Conservation (phyloP, 2,329 filamentous ascomycete genomes). For the Drechslera avenae region DNA sequence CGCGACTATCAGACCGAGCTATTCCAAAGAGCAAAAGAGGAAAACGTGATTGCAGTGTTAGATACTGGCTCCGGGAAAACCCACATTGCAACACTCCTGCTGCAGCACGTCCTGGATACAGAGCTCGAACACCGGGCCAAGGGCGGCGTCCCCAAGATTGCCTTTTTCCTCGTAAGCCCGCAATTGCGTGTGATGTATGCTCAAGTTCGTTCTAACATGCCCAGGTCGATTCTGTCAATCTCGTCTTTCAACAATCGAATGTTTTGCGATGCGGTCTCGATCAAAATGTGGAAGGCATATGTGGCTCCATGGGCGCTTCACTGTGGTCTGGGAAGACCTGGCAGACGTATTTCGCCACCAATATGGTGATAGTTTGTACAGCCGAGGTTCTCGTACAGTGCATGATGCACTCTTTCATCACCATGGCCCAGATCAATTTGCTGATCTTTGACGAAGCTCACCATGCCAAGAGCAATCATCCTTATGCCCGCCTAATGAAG, state of each 20-base stretch:
- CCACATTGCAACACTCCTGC: conserved; percentile 85
- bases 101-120: conserved; percentile 74
- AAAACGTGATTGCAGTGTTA: conserved; percentile 90
- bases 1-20: conserved; percentile 92
- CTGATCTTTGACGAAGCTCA: conserved; percentile 96
- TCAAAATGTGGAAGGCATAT: conserved; percentile 73
- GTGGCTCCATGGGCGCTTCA: conserved; percentile 69
- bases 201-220: conserved; percentile 1
- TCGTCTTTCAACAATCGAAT: conserved; percentile 87
- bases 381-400: conserved; percentile 83
- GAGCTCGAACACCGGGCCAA: conserved; percentile 73
- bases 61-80: conserved; percentile 98
- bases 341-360: conserved; percentile 62
- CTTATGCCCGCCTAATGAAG: conserved; percentile 87
- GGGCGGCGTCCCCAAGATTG: conserved; percentile 66
- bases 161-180: conserved; percentile 77
- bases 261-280: conserved; percentile 83
- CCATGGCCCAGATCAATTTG: conserved; percentile 82
- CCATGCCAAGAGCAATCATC: conserved; percentile 91
- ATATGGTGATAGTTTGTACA: conserved; percentile 90
- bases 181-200: too few relatives aligned
- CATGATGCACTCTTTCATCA: conserved; percentile 77
- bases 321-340: conserved; percentile 66
- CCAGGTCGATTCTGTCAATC: conserved; percentile 80
- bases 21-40: conserved; percentile 81